Evolutionary conservation across 345 rosid species (phyloP).

Genomic region (Eucalyptus sp.): DNA sequence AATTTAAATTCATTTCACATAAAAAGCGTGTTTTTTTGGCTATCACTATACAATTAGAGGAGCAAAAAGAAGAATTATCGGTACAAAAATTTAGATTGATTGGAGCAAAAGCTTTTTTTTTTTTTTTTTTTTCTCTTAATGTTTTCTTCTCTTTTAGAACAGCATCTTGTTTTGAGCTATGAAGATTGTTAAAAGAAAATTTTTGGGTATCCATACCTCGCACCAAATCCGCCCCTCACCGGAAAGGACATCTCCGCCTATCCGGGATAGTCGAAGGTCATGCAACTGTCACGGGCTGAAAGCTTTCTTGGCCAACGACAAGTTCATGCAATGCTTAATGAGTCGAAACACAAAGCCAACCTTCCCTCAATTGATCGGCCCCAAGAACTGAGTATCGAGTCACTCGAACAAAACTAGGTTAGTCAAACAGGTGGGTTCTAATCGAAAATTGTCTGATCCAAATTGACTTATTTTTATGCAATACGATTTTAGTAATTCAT

Average conservation of each 20-base stretch:
- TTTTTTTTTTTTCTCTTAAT: not conserved
- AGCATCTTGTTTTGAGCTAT: not conserved
- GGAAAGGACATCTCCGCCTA: not conserved
- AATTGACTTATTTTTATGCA: not conserved
- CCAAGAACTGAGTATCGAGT: fast-evolving
- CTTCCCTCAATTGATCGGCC: not conserved
- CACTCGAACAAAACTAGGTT: fast-evolving
- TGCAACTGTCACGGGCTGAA: not conserved
- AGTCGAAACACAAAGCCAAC: not conserved
- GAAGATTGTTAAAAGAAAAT: not conserved
- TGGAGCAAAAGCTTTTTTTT: not conserved
- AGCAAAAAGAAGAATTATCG: not conserved
- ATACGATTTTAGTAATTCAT: not conserved
- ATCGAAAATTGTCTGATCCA: fast-evolving
- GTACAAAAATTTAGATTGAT: not conserved
- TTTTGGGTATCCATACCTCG: not conserved
- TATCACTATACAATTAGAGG: not conserved
- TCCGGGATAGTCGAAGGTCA: not conserved
- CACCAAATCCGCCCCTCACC: not conserved
- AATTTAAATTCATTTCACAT: not conserved
- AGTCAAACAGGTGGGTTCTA: fast-evolving
- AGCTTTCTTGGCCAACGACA: not conserved
- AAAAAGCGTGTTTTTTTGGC: not conserved
- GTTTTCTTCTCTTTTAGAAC: not conserved
- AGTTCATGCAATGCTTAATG: not conserved